Percentiles rank a stretch among this genome's conserved stretches.
phyloP scores from a whole-genome alignment of 1,284 basidiomycete genomes.

The Trichosporon sp. region DNA sequence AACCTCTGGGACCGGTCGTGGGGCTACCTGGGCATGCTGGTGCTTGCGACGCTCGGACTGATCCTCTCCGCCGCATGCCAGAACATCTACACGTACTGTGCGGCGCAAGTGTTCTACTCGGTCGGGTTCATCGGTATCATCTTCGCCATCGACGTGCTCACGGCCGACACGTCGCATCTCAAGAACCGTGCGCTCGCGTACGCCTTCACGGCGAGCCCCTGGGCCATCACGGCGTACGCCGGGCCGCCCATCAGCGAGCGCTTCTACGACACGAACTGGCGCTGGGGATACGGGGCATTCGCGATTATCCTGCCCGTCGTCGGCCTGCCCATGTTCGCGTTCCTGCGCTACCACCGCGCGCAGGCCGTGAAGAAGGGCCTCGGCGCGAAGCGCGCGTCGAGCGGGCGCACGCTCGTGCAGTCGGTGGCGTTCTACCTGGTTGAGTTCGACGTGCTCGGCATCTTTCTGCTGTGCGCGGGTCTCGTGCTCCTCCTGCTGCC shows the following conservation, averaged over 20 bases:
- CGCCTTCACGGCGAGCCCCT: conserved; percentile 49
- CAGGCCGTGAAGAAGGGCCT: conserved; percentile 27
- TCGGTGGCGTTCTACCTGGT: conserved; percentile 42
- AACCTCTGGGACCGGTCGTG: conserved; percentile 39
- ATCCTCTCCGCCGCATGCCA: conserved; percentile 39
- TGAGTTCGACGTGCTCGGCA: conserved; percentile 45
- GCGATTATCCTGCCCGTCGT: conserved; percentile 48
- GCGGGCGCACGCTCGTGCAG: conserved; percentile 23
- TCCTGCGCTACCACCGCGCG: conserved; percentile 34
- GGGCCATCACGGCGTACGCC: conserved; percentile 49
- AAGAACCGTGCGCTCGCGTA: conserved; percentile 48
- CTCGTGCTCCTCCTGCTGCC: conserved; percentile 48
- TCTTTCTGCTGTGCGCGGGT: conserved; percentile 46
- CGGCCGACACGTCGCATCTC: conserved; percentile 48
- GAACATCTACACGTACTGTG: conserved; percentile 38
- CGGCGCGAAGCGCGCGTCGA: conserved; percentile 8
- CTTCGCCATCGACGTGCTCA: conserved; percentile 49
- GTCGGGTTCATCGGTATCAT: conserved; percentile 48
- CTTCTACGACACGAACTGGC: conserved; percentile 44
- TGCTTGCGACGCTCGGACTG: conserved; percentile 35
- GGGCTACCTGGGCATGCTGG: conserved; percentile 32
- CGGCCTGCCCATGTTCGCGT: conserved; percentile 31
- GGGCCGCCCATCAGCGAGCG: conserved; percentile 42
- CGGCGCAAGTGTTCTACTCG: conserved; percentile 41
- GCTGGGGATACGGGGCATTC: conserved; percentile 50